A percentile compares a stretch with the other conserved stretches of the same genome.
phyloP scores from a whole-genome alignment of 2,329 filamentous ascomycete genomes.

The Colletotrichum kahawae region DNA sequence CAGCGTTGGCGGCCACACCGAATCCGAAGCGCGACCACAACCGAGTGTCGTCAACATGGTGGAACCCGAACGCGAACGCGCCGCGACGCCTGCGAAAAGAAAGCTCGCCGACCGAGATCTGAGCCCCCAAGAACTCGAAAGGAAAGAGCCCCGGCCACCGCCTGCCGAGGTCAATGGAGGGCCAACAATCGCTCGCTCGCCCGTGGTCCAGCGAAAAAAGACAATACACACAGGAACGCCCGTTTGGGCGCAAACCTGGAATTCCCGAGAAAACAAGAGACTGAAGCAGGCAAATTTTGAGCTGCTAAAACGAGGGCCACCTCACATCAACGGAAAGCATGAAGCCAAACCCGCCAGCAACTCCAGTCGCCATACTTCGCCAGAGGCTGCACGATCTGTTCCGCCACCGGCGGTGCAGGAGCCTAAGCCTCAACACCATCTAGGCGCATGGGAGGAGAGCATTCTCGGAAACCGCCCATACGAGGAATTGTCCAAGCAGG shows the following conservation, averaged over 20 bases:
- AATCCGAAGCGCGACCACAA: constrained; percentile 21
- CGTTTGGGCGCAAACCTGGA: constrained; percentile 52
- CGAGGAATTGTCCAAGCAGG: constrained; percentile 74
- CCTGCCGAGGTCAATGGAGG: constrained; percentile 55
- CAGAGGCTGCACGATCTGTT: constrained; percentile 46
- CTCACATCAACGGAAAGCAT: constrained; percentile 43
- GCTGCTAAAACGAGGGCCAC: constrained; percentile 43
- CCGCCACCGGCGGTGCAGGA: constrained; percentile 23
- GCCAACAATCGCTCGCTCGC: constrained; percentile 22
- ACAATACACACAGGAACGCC: constrained; percentile 45
- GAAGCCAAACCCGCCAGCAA: constrained; percentile 35
- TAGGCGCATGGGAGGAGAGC: constrained; percentile 68
- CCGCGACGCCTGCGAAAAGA: constrained; percentile 48
- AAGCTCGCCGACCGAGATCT: constrained; percentile 55
- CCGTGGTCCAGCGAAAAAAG: constrained; percentile 41
- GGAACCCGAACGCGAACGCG: constrained; percentile 37
- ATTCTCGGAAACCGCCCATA: constrained; percentile 74
- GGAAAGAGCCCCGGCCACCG: constrained; percentile 50
- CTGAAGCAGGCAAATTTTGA: constrained; percentile 51
- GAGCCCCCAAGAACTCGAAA: constrained; percentile 56
- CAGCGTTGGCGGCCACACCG: constrained; percentile 37
- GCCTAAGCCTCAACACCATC: constrained; percentile 29
- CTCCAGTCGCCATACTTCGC: constrained; percentile 50
- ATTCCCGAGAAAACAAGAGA: constrained; percentile 36
- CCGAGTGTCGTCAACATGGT: constrained; percentile 23